A percentile compares a stretch with the other conserved stretches of the same genome.
Conservation (phyloP, 2,329 filamentous ascomycete species). For the Ceratocystis cubensis region DNA sequence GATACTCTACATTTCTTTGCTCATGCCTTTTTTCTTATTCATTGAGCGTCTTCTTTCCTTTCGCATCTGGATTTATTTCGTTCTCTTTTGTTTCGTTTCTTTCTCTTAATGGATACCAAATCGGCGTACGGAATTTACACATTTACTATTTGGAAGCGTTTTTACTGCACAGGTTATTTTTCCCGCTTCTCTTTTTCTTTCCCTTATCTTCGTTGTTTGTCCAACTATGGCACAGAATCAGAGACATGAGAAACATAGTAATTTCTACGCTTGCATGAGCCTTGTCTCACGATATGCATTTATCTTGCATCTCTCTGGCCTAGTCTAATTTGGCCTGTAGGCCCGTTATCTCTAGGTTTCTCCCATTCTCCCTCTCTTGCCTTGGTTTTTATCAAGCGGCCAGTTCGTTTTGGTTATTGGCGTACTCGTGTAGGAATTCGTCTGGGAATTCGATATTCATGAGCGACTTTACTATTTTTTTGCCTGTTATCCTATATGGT, state of each 20-base stretch:
- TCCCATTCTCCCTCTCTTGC: not conserved
- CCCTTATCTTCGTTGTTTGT: not conserved
- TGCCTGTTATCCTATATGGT: not conserved
- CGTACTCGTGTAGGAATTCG: not conserved
- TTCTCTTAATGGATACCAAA: constrained; percentile 18
- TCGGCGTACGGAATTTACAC: constrained; percentile 12
- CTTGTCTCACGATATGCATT: too few relatives aligned
- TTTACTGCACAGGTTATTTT: not conserved
- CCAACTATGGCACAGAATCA: not conserved
- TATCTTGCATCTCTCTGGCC: not conserved
- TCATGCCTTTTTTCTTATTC: not conserved
- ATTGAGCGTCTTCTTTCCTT: not conserved
- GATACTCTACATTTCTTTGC: not conserved
- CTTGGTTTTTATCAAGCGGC: not conserved
- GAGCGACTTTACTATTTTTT: not conserved
- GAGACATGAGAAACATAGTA: too few relatives aligned
- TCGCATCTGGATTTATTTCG: not conserved
- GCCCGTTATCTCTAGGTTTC: not conserved
- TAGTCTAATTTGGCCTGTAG: not conserved
- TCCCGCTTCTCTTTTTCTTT: constrained; percentile 3
- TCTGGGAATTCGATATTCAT: not conserved
- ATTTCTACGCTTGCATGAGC: too few relatives aligned
- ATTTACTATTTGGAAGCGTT: constrained; percentile 9
- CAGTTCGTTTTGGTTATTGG: not conserved
- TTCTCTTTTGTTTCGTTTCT: constrained; percentile 7